Evolutionary conservation across 2,329 filamentous ascomycete species (phyloP).

Genomic region (Zasmidium cellare): DNA sequence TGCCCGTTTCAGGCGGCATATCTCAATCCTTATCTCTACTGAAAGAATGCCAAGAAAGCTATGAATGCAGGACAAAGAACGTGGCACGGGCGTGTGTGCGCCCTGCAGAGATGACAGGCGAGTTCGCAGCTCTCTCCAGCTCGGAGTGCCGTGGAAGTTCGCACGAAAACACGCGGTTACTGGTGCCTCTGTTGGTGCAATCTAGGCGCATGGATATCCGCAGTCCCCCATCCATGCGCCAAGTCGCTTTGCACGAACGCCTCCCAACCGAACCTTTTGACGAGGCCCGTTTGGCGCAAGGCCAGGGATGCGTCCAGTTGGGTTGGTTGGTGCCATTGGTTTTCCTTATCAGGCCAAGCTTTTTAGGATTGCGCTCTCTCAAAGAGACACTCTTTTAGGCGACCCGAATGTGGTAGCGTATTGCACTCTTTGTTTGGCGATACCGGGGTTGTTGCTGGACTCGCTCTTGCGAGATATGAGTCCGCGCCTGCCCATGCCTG

Average conservation of each 20-base stretch:
- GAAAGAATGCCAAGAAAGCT: neutral
- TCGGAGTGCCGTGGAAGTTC: no score
- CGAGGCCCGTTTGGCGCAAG: neutral
- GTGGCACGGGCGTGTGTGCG: neutral
- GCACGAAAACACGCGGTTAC: no score
- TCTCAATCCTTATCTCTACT: neutral
- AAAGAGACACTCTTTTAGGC: neutral
- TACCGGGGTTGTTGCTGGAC: neutral
- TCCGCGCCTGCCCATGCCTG: neutral
- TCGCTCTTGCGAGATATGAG: neutral
- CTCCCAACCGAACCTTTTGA: neutral
- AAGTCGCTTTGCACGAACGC: no score
- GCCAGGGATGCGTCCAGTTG: no score
- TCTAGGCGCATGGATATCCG: no score
- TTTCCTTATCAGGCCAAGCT: slow-evolving; percentile 3
- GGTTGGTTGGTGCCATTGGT: neutral
- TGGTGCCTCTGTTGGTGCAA: no score
- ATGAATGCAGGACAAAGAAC: neutral
- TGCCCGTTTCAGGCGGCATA: neutral
- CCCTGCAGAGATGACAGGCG: no score
- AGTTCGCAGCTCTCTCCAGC: no score
- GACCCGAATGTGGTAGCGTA: neutral
- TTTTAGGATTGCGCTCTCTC: neutral
- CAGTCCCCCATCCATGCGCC: no score
- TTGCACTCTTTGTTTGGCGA: neutral